These are phyloP conservation scores for Boletus pseudopeckii DNA, from an alignment of 768 basidiomycete species.

Conservation along the genomic window DNA sequence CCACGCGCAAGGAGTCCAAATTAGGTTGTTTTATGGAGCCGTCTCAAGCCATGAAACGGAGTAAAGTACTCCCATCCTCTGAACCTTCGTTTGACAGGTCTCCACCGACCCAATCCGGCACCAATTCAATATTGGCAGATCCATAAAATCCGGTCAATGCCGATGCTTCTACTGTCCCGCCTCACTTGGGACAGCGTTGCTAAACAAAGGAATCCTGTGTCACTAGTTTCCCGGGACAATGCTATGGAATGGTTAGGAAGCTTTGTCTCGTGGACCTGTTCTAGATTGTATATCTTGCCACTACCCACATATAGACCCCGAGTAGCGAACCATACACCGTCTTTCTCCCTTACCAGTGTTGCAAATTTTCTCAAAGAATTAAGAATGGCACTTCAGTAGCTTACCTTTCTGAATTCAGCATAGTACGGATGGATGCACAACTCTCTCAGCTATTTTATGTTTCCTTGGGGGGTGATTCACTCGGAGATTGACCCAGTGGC, in stretches of 20 bases:
- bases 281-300: neutral
- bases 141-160: neutral
- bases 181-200: neutral
- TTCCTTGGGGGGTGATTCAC: too few relatives aligned
- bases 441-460: too few relatives aligned
- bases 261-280: neutral
- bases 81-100: neutral
- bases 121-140: neutral
- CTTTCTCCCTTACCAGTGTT: neutral
- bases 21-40: neutral
- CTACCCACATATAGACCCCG: neutral
- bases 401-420: too few relatives aligned
- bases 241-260: neutral
- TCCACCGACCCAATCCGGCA: neutral
- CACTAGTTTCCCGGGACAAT: neutral
- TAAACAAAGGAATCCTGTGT: neutral
- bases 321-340: neutral
- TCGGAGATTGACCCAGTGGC: too few relatives aligned
- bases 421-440: too few relatives aligned
- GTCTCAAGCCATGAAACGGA: neutral
- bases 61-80: neutral
- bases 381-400: too few relatives aligned
- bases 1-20: neutral
- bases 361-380: too few relatives aligned
- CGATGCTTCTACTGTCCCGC: neutral